A percentile compares a stretch with the other conserved stretches of the same genome.
These are phyloP conservation scores for Onygenales sp. DNA, from an alignment of 2,329 filamentous ascomycete species.

Conservation along the genomic window DNA sequence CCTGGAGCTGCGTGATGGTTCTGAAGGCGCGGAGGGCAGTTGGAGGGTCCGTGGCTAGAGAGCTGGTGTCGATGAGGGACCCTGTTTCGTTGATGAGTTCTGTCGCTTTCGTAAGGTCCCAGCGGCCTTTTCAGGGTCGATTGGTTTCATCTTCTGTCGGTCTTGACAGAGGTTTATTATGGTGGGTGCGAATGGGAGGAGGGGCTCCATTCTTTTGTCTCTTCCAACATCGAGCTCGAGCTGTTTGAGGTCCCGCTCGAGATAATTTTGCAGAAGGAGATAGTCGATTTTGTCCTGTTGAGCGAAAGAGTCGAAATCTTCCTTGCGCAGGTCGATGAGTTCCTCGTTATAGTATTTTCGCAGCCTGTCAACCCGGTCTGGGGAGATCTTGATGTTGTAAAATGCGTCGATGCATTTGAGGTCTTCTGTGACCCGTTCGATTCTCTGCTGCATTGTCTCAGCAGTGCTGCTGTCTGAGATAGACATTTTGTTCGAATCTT, in stretches of 20 bases:
- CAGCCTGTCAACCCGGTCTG: slow-evolving; percentile 31
- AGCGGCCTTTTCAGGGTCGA: slow-evolving; percentile 37
- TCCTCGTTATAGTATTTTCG: slow-evolving; percentile 35
- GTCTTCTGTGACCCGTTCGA: slow-evolving; percentile 38
- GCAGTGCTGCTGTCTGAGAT: not conserved
- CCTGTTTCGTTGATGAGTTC: slow-evolving; percentile 25
- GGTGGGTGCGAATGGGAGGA: slow-evolving; percentile 38
- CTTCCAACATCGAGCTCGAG: slow-evolving; percentile 32
- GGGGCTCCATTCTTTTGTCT: slow-evolving; percentile 26
- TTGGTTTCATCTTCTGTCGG: slow-evolving; percentile 36
- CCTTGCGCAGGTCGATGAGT: slow-evolving; percentile 26
- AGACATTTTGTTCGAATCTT: not conserved
- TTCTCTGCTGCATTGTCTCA: slow-evolving; percentile 33
- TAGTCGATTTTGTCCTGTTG: slow-evolving; percentile 33
- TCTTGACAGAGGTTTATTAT: slow-evolving; percentile 40
- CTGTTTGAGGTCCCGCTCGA: slow-evolving; percentile 23
- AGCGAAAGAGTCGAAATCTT: slow-evolving; percentile 27
- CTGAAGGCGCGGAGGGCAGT: slow-evolving; percentile 41
- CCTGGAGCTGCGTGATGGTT: slow-evolving; percentile 31
- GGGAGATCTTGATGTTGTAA: slow-evolving; percentile 41
- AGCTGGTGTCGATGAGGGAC: slow-evolving; percentile 25
- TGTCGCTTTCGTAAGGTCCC: slow-evolving; percentile 30
- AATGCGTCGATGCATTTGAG: slow-evolving; percentile 39
- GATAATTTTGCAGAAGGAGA: slow-evolving; percentile 39
- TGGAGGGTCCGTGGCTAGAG: slow-evolving; percentile 28